Base-by-base conservation (phyloP, 768 basidiomycete genomes). In the Coprinopsis strossmayeri region DNA sequence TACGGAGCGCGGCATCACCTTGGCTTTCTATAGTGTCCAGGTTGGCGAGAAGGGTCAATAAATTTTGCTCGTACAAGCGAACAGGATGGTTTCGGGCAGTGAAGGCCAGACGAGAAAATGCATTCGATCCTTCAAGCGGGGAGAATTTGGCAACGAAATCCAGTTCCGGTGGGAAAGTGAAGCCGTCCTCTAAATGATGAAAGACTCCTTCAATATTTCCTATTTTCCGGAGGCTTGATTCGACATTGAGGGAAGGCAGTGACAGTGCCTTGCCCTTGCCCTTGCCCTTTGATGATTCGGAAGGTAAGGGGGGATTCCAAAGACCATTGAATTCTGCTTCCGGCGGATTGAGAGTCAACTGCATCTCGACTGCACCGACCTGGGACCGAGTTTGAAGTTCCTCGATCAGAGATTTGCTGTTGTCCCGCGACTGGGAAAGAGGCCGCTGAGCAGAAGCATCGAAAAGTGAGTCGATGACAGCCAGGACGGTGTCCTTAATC, bases 21-120 rank as follows among this genome's bases (percentile, higher is more conserved):
- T 68, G 71, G 53, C 80, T 82, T 26, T 80, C 73, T 24, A 88
- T 69, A 0, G 69, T 71, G 55, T 88, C 86, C 21, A 87, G 69
- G 51, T 72, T 67, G 10, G 69, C 57, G 17, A 89, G 63, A 21
- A 89, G 68, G 34, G 69, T 64, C 44, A 70, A 70, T n/a, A 87
- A 64, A 17, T 74, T 72, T 54, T 85, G 73, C 54, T 82, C 77
- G 62, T 84, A 81, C 53, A 70, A 73, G 47, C 79, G 79, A 32
- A 87, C 65, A 0, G 79, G 73, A 23, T 77, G 73, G 60, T 87
- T 88, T 40, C 60, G 64, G 9, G 76, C 55, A 23, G 77, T 79
- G 68, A 76, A 86, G 3, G 77, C 69, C 9, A 89, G 73, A 30
- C 65, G 65, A 5, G 64, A 59, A n/a, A 60, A 61, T 3, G 61